Evolutionary conservation across 2,329 filamentous ascomycete species (phyloP).

Genomic region (Epichloe festucae): DNA sequence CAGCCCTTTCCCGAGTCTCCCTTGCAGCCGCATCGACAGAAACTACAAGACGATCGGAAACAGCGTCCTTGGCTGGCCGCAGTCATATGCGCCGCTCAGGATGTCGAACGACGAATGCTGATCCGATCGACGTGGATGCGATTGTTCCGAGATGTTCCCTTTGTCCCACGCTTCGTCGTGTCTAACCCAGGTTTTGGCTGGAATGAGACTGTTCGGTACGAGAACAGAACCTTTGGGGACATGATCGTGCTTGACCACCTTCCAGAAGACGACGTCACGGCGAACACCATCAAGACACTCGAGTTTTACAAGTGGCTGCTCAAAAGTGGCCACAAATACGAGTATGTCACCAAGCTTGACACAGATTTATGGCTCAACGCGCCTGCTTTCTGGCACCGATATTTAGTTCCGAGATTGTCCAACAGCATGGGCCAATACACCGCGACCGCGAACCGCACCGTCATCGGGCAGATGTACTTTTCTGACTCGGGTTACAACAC

Average conservation of each 20-base stretch:
- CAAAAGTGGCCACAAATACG: slow-evolving; percentile 11
- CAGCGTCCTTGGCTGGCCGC: slow-evolving; percentile 16
- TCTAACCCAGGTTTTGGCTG: slow-evolving; percentile 17
- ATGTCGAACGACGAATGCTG: slow-evolving; percentile 16
- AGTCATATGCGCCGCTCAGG: slow-evolving; percentile 17
- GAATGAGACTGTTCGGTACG: slow-evolving; percentile 13
- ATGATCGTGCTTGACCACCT: slow-evolving; percentile 21
- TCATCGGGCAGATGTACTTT: slow-evolving; percentile 19
- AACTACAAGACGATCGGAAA: neutral
- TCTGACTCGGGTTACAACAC: slow-evolving; percentile 12
- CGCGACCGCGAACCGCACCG: slow-evolving; percentile 12
- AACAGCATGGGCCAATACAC: slow-evolving; percentile 4
- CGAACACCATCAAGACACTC: slow-evolving; percentile 22
- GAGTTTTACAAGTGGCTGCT: slow-evolving; percentile 21
- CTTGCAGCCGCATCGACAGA: slow-evolving; percentile 4
- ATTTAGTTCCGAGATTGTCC: slow-evolving; percentile 13
- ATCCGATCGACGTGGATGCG: slow-evolving; percentile 21
- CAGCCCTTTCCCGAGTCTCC: slow-evolving; percentile 15
- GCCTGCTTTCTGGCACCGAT: slow-evolving; percentile 18
- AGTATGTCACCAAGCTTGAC: slow-evolving; percentile 21
- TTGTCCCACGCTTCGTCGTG: slow-evolving; percentile 19
- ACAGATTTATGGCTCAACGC: slow-evolving; percentile 21
- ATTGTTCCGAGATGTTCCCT: slow-evolving; percentile 16
- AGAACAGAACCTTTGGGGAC: slow-evolving; percentile 21
- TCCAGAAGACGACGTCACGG: slow-evolving; percentile 17